Evolutionary conservation across 2,329 filamentous ascomycete genomes (phyloP).

Genomic region (Pseudogymnoascus sp.): DNA sequence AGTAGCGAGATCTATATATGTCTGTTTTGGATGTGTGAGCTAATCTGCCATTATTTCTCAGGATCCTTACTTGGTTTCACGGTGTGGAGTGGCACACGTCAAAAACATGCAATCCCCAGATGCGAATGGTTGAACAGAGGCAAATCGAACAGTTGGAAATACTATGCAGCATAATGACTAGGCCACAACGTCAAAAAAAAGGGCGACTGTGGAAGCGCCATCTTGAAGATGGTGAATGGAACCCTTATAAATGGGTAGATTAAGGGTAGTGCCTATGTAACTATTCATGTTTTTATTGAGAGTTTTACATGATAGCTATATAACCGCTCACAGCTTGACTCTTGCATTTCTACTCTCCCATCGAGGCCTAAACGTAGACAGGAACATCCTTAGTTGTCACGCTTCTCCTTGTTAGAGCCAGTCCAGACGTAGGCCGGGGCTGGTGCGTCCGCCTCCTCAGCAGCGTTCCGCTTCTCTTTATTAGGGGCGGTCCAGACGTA

Average conservation of each 20-base stretch:
- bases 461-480: neutral
- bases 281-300: neutral
- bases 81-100: no score
- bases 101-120: no score
- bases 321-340: neutral
- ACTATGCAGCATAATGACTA: no score
- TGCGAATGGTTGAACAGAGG: no score
- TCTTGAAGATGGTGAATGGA: neutral
- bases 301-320: neutral
- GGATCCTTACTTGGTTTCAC: no score
- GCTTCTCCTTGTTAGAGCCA: neutral
- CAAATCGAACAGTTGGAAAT: no score
- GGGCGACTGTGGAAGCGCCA: neutral
- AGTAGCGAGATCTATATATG: no score
- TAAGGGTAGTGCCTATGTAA: neutral
- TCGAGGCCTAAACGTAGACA: neutral
- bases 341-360: neutral
- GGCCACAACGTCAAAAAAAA: neutral
- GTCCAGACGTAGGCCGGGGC: no score
- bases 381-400: neutral
- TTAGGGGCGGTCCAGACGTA: neutral
- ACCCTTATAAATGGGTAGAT: neutral
- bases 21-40: no score
- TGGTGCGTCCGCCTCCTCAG: neutral
- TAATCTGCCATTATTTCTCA: no score